Conservation (phyloP, 1,139 yeast genomes). For the Saccharomyces hybrid region DNA sequence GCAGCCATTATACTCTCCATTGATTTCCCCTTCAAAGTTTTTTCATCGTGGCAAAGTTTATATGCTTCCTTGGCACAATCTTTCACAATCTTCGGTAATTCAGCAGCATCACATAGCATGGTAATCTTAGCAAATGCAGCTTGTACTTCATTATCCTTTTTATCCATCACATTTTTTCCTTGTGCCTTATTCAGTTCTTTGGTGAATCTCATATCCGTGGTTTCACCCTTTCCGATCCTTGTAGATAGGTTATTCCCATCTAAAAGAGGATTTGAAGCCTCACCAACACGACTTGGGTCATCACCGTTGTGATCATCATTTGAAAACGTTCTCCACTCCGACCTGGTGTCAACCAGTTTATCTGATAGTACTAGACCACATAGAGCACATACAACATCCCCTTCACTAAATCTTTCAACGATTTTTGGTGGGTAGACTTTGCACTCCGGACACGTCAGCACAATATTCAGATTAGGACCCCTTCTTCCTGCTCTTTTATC, state of each 20-base stretch:
- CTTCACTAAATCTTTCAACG: constrained; percentile 92
- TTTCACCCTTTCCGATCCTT: constrained; percentile 74
- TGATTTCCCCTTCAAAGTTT: constrained; percentile 80
- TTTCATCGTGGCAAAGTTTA: constrained; percentile 84
- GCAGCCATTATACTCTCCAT: constrained; percentile 97
- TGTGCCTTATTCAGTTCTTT: constrained; percentile 88
- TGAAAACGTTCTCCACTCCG: constrained; percentile 97
- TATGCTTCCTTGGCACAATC: constrained; percentile 97
- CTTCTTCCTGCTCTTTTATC: constrained; percentile 18
- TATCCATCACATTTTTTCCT: constrained; percentile 75
- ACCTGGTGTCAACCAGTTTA: constrained; percentile 86
- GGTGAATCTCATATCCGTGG: constrained; percentile 61
- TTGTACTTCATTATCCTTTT: constrained; percentile 78
- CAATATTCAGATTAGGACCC: constrained; percentile 79
- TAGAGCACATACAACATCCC: constrained; percentile 94
- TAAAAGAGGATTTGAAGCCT: constrained; percentile 89
- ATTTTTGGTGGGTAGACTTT: constrained; percentile 92
- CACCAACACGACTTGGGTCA: constrained; percentile 99
- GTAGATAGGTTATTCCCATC: constrained; percentile 92
- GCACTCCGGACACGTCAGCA: constrained; percentile 92
- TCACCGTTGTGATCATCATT: constrained; percentile 98
- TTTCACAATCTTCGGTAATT: constrained; percentile 87
- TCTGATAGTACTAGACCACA: constrained; percentile 94
- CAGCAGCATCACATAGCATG: constrained; percentile 96
- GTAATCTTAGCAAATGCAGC: constrained; percentile 88